phyloP scores from a whole-genome alignment of 1,284 basidiomycete species.

The Pyrrhoderma noxium region DNA sequence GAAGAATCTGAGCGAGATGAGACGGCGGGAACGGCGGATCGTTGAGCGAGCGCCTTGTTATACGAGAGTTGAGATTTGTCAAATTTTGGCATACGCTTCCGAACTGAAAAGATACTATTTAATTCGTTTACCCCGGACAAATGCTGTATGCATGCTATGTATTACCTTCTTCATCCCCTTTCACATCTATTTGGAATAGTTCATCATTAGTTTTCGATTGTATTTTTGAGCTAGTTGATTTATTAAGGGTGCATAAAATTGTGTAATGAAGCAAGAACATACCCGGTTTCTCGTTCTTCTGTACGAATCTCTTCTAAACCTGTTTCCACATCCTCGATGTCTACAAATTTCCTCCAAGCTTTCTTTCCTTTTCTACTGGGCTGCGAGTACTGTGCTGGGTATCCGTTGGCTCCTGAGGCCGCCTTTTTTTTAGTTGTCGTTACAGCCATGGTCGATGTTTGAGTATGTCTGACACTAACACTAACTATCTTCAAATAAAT shows the following conservation, averaged over 20 bases:
- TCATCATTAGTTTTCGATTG: conserved; percentile 63
- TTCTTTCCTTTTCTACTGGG: conserved; percentile 82
- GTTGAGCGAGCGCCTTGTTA: conserved; percentile 74
- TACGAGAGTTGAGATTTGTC: conserved; percentile 58
- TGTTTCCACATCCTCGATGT: conserved; percentile 69
- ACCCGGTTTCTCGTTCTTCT: conserved; percentile 78
- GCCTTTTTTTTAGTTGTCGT: conserved; percentile 7
- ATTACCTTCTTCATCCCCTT: conserved; percentile 74
- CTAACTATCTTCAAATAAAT: no score
- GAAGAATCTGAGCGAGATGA: conserved; percentile 39
- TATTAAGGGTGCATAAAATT: conserved; percentile 16
- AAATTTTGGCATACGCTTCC: conserved; percentile 48
- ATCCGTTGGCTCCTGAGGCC: conserved; percentile 25
- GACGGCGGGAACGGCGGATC: conserved; percentile 82
- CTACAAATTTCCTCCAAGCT: conserved; percentile 90
- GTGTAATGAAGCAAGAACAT: conserved; percentile 23
- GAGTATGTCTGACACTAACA: no score
- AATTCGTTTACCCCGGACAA: neutral
- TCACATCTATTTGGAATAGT: conserved; percentile 73
- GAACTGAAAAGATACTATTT: conserved; percentile 35
- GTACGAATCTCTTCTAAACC: conserved; percentile 66
- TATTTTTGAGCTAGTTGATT: conserved; percentile 40
- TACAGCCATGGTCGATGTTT: neutral
- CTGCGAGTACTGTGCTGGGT: conserved; percentile 63
- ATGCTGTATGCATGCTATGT: conserved; percentile 23